These are phyloP conservation scores for Pythium chondricola DNA, from an alignment of 352 stramenopile species.

Conservation along the genomic window DNA sequence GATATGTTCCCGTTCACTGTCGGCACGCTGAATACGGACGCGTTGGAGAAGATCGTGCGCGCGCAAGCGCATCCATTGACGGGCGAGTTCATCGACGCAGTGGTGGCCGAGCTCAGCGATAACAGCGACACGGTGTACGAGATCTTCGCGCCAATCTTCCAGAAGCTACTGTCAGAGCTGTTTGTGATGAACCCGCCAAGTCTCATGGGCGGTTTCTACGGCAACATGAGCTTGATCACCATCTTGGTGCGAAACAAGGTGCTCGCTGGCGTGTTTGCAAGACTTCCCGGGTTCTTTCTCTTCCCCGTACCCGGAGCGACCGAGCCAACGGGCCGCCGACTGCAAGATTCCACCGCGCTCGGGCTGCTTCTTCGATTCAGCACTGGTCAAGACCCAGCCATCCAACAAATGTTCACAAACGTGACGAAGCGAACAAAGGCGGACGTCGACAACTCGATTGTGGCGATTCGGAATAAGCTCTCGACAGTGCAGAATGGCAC, in stretches of 20 bases:
- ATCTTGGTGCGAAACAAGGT: slow-evolving; percentile 62
- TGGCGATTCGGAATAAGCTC: slow-evolving; percentile 57
- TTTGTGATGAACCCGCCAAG: slow-evolving; percentile 77
- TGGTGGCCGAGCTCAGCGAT: slow-evolving; percentile 44
- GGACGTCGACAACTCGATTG: slow-evolving; percentile 68
- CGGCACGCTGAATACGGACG: slow-evolving; percentile 56
- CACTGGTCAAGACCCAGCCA: slow-evolving; percentile 54
- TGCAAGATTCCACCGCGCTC: slow-evolving; percentile 77
- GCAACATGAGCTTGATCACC: slow-evolving; percentile 61
- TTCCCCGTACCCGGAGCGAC: slow-evolving; percentile 21
- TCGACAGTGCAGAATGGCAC: slow-evolving; percentile 54
- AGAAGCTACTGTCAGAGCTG: slow-evolving; percentile 72
- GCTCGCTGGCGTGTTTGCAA: slow-evolving; percentile 53
- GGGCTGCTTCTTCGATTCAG: slow-evolving; percentile 73
- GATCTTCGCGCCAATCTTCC: slow-evolving; percentile 70
- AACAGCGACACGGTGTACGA: slow-evolving; percentile 40
- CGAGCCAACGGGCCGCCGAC: slow-evolving; percentile 52
- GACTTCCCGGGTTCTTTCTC: slow-evolving; percentile 68
- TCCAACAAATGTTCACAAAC: slow-evolving; percentile 80
- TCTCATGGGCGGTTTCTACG: slow-evolving; percentile 71
- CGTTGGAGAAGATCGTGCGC: slow-evolving; percentile 66
- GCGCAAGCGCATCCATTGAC: slow-evolving; percentile 45
- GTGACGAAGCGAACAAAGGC: slow-evolving; percentile 80
- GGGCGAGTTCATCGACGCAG: slow-evolving; percentile 47
- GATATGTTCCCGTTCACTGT: slow-evolving; percentile 81